Percentiles rank a stretch among this genome's conserved stretches.
Conservation (phyloP, 306 rosid genomes). For the Spatholobus suberectus region DNA sequence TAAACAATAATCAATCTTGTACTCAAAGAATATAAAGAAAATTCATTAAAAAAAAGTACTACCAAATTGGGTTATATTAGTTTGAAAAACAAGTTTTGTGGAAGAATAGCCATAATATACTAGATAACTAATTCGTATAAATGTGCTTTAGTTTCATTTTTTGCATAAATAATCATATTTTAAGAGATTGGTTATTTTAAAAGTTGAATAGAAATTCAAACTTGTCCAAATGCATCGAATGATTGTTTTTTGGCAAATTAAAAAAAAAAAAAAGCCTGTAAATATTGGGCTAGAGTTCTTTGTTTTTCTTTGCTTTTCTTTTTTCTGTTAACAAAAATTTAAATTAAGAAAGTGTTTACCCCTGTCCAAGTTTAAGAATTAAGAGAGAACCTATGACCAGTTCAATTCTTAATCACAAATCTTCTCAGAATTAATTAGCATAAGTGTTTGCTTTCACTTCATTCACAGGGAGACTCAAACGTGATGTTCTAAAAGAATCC, state of each 20-base stretch:
- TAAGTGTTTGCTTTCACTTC: too few relatives aligned
- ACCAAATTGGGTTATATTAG: neutral
- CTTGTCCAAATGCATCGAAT: neutral
- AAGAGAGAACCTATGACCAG: neutral
- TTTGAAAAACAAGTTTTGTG: neutral
- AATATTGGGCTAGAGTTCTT: neutral
- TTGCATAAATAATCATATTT: neutral
- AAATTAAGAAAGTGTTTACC: neutral
- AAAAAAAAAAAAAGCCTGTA: neutral
- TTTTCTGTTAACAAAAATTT: neutral
- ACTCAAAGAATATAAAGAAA: neutral
- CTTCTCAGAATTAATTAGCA: too few relatives aligned
- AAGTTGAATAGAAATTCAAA: neutral
- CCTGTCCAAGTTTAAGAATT: neutral
- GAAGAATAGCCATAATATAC: neutral
- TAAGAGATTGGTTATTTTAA: too few relatives aligned
- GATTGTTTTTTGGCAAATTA: too few relatives aligned
- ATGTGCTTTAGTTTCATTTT: neutral
- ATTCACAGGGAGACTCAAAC: neutral
- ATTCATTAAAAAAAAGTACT: neutral
- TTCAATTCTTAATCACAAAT: too few relatives aligned
- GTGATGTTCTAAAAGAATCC: too few relatives aligned
- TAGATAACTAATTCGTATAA: neutral
- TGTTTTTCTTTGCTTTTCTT: too few relatives aligned
- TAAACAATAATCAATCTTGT: neutral